Evolutionary conservation across 352 stramenopile genomes (phyloP), one percentile per base, ranked within the genome.

Genomic region (Phytophthora kernoviae): DNA sequence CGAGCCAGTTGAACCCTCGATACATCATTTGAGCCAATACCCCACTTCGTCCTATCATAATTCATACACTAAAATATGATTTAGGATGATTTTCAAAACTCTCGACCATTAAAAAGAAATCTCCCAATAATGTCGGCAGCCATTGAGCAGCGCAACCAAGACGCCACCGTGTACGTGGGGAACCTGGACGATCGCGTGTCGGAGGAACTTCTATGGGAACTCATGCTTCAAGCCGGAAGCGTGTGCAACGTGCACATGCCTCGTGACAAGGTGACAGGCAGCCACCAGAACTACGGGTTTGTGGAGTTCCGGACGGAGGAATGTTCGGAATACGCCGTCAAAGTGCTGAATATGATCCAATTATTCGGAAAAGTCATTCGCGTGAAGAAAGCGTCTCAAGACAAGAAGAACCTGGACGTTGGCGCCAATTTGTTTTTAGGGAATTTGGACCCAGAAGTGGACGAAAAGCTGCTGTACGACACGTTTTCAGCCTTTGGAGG

Each of bases 381-480:
- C 18, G 95, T 99, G 10, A 98, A 97, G 67, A 99, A 99, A 72
- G 92, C 91, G 15, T 96, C 84, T 20, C 87, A 98, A 57, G 96
- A 99, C 73, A 93, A 93, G 66, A 98, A 98, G 66, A 93, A 77
- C 30, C 71, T 98, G 33, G 97, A 99, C 76, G 96, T 99, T n/a
- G 98, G 98, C 30, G 98, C 98, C 4, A 99, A 99, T 75, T 81
- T 99, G 4, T 99, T 99, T 72, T 85, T 99, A 50, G 97, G 98
- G 14, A 97, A 98, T 60, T 71, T 99, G 17, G 94, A 98, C 76
- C 81, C 85, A 1, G 93, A 98, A 60, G 97, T 99, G 22, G 97
- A 99, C 75, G 97, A 99, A 78, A 99, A 99, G 73, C 75, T 99
- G 43, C 79, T 99, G 24, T 98, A 99, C 73, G 97, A 99, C 78